These are phyloP conservation scores for Juglanconis oblonga DNA, from an alignment of 2,329 filamentous ascomycete genomes.

Conservation along the genomic window DNA sequence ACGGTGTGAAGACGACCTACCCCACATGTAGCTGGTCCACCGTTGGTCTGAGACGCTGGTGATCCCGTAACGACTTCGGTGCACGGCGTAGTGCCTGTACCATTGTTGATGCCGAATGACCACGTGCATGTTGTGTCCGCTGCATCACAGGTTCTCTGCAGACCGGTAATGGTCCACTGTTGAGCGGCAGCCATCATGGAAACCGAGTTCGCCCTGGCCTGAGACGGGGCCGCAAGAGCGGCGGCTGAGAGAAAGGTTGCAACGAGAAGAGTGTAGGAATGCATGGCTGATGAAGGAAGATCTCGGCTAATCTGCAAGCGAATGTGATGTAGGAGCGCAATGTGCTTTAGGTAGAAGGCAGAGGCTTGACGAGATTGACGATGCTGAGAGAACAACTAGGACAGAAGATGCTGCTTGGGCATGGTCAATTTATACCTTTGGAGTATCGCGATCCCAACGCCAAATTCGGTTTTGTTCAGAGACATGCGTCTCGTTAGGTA, in stretches of 20 bases:
- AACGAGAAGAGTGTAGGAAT: slow-evolving; percentile 28
- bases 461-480: too few species aligned
- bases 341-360: background rate
- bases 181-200: slow-evolving; percentile 27
- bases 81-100: slow-evolving; percentile 30
- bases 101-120: slow-evolving; percentile 39
- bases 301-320: background rate
- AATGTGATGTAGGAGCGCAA: background rate
- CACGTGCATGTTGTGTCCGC: slow-evolving; percentile 38
- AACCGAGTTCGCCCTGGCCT: slow-evolving; percentile 22
- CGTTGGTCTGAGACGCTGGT: slow-evolving; percentile 37
- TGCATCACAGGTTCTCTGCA: slow-evolving; percentile 37
- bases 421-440: too few species aligned
- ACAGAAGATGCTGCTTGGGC: too few species aligned
- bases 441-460: too few species aligned
- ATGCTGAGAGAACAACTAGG: too few species aligned
- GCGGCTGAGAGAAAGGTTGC: slow-evolving; percentile 25
- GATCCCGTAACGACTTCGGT: slow-evolving; percentile 29
- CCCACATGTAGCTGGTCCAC: slow-evolving; percentile 39
- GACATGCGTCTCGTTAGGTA: too few species aligned
- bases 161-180: slow-evolving; percentile 37
- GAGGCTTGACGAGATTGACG: too few species aligned
- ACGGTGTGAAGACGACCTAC: background rate
- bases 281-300: slow-evolving; percentile 29
- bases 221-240: slow-evolving; percentile 25